Conservation (phyloP, 1,284 basidiomycete species). For the Apiotrichum gamsii region DNA sequence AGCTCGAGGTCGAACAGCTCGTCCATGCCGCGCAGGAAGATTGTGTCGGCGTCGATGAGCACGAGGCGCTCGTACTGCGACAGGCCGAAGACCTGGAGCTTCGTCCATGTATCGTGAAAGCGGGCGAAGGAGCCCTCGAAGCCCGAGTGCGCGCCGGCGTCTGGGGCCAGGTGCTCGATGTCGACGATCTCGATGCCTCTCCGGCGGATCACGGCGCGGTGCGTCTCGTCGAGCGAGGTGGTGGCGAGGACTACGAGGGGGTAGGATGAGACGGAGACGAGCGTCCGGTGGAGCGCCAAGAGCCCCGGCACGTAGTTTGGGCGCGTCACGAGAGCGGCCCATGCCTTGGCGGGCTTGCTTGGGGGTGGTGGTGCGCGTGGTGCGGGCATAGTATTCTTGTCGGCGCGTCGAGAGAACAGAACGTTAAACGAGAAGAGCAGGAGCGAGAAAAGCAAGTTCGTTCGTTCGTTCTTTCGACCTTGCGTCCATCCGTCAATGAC, state of each 20-base stretch:
- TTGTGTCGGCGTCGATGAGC: conserved; percentile 86
- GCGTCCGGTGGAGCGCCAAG: conserved; percentile 64
- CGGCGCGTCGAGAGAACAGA: no score
- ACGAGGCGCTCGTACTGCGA: conserved; percentile 73
- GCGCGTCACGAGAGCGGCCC: conserved; percentile 62
- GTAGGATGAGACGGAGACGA: conserved; percentile 64
- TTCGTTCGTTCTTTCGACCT: no score
- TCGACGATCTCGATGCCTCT: conserved; percentile 56
- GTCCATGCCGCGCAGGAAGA: conserved; percentile 81
- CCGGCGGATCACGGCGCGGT: conserved; percentile 54
- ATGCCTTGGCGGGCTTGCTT: conserved; percentile 44
- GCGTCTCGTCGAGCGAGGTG: conserved; percentile 55
- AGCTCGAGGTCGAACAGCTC: conserved; percentile 72
- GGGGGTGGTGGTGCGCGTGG: no score
- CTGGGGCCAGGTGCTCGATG: conserved; percentile 59
- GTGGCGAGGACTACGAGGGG: conserved; percentile 79
- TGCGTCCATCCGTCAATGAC: no score
- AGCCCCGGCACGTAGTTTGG: conserved; percentile 57
- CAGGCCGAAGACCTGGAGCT: conserved; percentile 72
- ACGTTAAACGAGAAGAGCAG: no score
- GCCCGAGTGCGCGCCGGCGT: conserved; percentile 50
- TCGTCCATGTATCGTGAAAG: conserved; percentile 85
- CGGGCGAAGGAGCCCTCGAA: conserved; percentile 47
- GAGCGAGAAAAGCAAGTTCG: no score
- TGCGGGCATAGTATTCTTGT: no score